These are phyloP conservation scores for Fusarium mangiferae DNA, from an alignment of 2,329 filamentous ascomycete genomes.

Conservation along the genomic window DNA sequence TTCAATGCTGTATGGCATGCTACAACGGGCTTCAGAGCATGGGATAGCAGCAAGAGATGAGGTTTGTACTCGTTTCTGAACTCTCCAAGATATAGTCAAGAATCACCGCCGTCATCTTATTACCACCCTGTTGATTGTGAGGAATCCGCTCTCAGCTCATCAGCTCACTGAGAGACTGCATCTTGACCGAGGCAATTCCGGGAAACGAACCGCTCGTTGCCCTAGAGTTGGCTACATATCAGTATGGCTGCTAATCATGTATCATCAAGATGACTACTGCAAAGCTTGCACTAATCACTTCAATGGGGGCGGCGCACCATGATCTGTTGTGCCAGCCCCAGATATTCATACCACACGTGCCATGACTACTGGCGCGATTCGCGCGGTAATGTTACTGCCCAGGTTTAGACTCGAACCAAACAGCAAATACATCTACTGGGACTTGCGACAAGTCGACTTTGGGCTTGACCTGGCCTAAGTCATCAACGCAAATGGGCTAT, in stretches of 20 bases:
- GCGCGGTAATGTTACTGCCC: not conserved
- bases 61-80: not conserved
- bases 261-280: conserved; percentile 2
- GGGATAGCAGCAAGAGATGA: not conserved
- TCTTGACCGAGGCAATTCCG: conserved; percentile 7
- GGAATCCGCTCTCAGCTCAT: conserved; percentile 14
- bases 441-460: not conserved
- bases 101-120: not conserved
- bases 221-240: not conserved
- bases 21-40: not conserved
- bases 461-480: not conserved
- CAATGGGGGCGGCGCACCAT: not conserved
- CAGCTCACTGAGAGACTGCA: conserved; percentile 9
- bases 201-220: conserved; percentile 3
- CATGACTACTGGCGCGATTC: not conserved
- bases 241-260: not conserved
- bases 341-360: conserved; percentile 5
- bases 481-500: not conserved
- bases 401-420: not conserved
- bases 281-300: conserved; percentile 16
- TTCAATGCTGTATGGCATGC: not conserved
- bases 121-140: conserved; percentile 6
- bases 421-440: not conserved
- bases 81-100: not conserved
- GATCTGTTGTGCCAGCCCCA: conserved; percentile 9